Evolutionary conservation across 2,329 filamentous ascomycete genomes (phyloP).

Genomic region (Talaromyces sp.): DNA sequence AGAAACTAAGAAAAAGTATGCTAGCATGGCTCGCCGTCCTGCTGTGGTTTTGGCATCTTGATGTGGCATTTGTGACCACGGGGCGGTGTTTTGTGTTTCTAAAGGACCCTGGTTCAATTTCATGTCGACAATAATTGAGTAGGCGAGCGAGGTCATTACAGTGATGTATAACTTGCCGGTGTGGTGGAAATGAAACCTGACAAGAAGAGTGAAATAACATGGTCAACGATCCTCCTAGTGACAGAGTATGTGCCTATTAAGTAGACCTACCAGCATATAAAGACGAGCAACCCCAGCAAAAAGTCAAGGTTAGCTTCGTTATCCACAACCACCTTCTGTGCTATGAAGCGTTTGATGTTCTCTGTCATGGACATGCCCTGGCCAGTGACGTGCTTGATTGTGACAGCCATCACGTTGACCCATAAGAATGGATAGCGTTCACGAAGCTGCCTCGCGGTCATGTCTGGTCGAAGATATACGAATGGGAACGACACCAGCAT

Average conservation of each 20-base stretch:
- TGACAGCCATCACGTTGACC: conserved; percentile 5
- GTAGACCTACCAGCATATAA: conserved; percentile 3
- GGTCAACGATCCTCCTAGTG: neutral
- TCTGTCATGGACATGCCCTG: neutral
- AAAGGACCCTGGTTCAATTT: neutral
- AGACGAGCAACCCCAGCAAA: conserved; percentile 1
- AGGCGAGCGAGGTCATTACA: neutral
- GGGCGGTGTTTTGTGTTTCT: neutral
- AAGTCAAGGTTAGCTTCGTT: conserved; percentile 1
- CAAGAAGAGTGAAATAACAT: neutral
- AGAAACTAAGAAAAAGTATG: conserved; percentile 6
- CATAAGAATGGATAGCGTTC: conserved; percentile 3
- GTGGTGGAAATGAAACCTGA: conserved; percentile 3
- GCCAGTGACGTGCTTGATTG: neutral
- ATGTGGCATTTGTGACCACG: neutral
- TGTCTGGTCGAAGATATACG: conserved; percentile 1
- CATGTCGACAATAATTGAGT: conserved; percentile 1
- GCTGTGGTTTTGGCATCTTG: neutral
- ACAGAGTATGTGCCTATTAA: neutral
- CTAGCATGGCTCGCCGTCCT: conserved; percentile 1
- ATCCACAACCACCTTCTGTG: conserved; percentile 4
- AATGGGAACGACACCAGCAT: conserved; percentile 2
- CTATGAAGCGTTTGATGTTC: conserved; percentile 1
- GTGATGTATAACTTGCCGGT: neutral
- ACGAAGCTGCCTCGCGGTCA: conserved; percentile 1